Base-by-base conservation (phyloP, 2,329 filamentous ascomycete genomes). In the Phyllosticta ampelicida region DNA sequence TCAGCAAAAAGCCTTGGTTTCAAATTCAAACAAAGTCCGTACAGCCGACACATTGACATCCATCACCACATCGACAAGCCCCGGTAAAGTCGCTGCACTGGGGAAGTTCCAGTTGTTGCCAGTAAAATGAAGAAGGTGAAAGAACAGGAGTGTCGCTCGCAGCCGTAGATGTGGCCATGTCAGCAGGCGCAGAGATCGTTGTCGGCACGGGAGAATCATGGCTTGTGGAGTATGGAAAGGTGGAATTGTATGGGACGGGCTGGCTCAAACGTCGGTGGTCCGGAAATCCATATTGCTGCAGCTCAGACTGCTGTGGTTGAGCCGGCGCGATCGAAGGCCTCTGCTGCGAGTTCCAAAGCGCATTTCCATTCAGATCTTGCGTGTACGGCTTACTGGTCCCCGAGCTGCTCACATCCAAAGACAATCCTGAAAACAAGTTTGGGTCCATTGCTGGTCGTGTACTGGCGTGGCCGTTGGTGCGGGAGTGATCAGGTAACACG, bases 11-110 rank as follows among this genome's bases (percentile, higher is more conserved):
- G n/a, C 23, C 8, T 26, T 26, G 23, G 23, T 26, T 26, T 26
- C 8, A 8, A 26, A 4, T 26, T 26, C 23, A n/a, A n/a, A n/a
- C n/a, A n/a, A n/a, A n/a, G n/a, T n/a, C n/a, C 36, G 16, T n/a
- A 44, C 78, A 81, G 13, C 77, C 78, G n/a, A 77, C 70, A 62
- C 78, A 81, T 57, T 67, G 72, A 62, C 78, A 81, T 48, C 78
- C 77, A 58, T 75, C 75, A 16, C 77, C 77, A 59, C 78, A 81
- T 61, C 76, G 75, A 59, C 78, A 81, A 23, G 73, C 78, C 3
- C 78, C 78, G 5, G 73, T 77, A 3, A 71, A 66, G 60, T 80
- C 74, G 30, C 73, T 74, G 63, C 78, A 80, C 16, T 72, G 65
- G 5, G 72, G 71, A 1, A 73, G 61, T 0, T 65, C 65, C 61